Evolutionary conservation across 2,329 filamentous ascomycete genomes (phyloP), one percentile per base, ranked within the genome.

Genomic region (Ascochyta pisi): DNA sequence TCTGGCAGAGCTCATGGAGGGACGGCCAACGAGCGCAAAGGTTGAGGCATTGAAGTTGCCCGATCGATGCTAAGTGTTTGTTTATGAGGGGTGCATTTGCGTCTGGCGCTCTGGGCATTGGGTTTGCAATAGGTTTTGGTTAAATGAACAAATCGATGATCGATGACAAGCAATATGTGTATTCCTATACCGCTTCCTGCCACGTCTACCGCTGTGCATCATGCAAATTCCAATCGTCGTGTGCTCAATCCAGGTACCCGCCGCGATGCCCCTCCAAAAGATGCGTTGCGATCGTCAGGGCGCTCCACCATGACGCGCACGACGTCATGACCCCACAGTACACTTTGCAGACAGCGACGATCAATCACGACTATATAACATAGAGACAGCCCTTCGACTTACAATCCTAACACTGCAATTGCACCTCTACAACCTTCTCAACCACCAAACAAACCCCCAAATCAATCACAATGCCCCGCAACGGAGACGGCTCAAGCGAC

Each of bases 1-100:
- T 6, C 77, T 92, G 77, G 83, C 87, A 10, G 89, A 92, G 76
- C 80, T 92, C 82, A 81, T 91, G 38, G 81, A 84, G 64, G 87
- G 85, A 2, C 76, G 80, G 57, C 71, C 76, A 57, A 75, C 83
- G 46, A 88, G 84, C 59, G 87, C 82, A 1, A 84, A 90, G 76
- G 76, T 92, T 15, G 79, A 79, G 46, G 72, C 76, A 1, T 68
- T 90, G 61, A 79, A 74, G 6, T 41, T 75, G 39, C 65, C 68
- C 16, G 66, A 7, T 13, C 58, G 43, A 24, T 41, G 12, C 23
- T 23, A 13, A 39, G 19, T 33, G 19, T 19, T 24, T 24, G 34
- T 23, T 33, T 9, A 4, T 23, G 23, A 39, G 39, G 23, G 40
- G 15, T 19, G 16, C 6, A 7, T 27, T 50, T 41, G 42, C 22